Base-by-base conservation (phyloP, 495 filamentous ascomycete species). In the Annulohypoxylon bovei region DNA sequence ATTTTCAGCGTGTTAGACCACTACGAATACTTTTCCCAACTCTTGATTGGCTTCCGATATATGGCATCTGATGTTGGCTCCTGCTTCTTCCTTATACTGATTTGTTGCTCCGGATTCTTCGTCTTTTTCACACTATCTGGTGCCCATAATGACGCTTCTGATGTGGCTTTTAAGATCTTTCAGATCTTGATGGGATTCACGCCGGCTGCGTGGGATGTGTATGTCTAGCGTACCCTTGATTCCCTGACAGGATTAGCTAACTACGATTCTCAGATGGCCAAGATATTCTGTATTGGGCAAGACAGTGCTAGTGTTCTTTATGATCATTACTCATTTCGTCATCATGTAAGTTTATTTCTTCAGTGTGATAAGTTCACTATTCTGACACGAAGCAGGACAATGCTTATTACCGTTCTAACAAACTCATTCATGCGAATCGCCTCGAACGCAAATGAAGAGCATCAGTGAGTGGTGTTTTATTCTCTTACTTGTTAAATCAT, bases 351-450 rank as follows among this genome's bases (percentile, higher is more conserved):
- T 75, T 5, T 18, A 8, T 35, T 23, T 23, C 16, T 18, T 18
- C n/a, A 35, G 0, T 3, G 6, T 6, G 4, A 22, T 14, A 3
- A 7, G 11, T 3, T 9, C 27, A 52, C 22, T 11, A 2, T 39
- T 33, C 74, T 79, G 62, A 79, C 65, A 57, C 27, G 3, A 2
- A 16, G 57, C 50, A 85, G 83, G 33, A 96, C 94, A 6, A 95
- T 97, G 49, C 81, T 98, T 49, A 93, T 98, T 74, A 95, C 93
- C 0, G 94, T 98, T 28, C 81, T 97, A 39, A 95, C 93, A 1
- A 97, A 97, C 76, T 94, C 92, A 16, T 97, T 96, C 82, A 95
- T 95, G 91, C 89, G 91, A 0, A 93, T 97, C 73, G 92, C 94
- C 23, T 92, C 93, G 20, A 98, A 97, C 75, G 92, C 93, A 6